Evolutionary conservation across 768 basidiomycete species (phyloP), one percentile per base, ranked within the genome.

Genomic region (Holtermanniella nyarrowii): DNA sequence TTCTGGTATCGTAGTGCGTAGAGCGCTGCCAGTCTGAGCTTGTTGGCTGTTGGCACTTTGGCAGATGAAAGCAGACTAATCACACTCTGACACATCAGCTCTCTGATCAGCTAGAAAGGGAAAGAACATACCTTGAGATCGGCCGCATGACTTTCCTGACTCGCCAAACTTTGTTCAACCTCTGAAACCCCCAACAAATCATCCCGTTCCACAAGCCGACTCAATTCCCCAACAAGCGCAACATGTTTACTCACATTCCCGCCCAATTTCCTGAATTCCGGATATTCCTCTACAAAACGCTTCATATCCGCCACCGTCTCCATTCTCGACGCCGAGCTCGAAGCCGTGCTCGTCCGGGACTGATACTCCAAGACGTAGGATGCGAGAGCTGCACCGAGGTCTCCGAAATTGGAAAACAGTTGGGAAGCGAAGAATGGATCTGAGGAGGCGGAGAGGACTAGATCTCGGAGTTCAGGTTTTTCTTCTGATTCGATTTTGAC

Each of bases 181-280:
- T 99, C 95, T 23, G 88, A 88, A 2, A 91, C 80, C 45, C 87
- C 88, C 50, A 99, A 74, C 42, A 97, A 74, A 64, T 84, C 86
- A 63, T 91, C 85, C 53, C 81, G 75, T 48, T 82, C 86, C 14
- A 97, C 89, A 43, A 97, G 73, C 54, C 93, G 77, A 65, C 89
- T 93, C 54, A 99, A 77, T 69, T 99, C 95, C 12, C 95, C 93
- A 0, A 99, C 95, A 21, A 99, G 74, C 5, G 93, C 88, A 20
- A 97, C 95, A 63, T 97, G 95, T 73, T 97, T 99, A 75, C 88
- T 93, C 25, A 99, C 95, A 69, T 99, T 99, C 7, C 91, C 91
- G 1, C 95, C 90, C 25, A 99, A 77, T 68, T 91, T 91, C 60
- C 84, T 78, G 65, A 97, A 96, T 71, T 99, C 95, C 1, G 95